Evolutionary conservation across 495 filamentous ascomycete genomes (phyloP).

Genomic region (Sordaria brevicollis): DNA sequence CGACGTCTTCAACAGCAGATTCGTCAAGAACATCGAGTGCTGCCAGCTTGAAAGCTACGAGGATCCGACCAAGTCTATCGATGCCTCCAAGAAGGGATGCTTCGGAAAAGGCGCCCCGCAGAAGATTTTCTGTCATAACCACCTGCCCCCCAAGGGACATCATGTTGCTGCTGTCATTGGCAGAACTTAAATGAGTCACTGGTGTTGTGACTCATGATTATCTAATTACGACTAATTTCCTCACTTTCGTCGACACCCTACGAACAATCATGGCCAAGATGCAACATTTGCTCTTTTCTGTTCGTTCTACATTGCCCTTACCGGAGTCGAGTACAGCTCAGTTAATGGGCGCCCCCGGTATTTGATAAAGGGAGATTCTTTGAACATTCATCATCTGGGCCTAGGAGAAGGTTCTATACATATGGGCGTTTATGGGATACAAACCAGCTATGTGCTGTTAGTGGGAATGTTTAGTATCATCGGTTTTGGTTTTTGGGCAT

Average conservation of each 20-base stretch:
- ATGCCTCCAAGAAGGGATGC: slow-evolving; percentile 40
- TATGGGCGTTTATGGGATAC: not conserved
- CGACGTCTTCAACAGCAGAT: slow-evolving; percentile 49
- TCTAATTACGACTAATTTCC: not conserved
- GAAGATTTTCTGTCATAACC: slow-evolving; percentile 41
- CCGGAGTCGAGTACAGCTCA: not conserved
- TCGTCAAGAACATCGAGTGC: slow-evolving; percentile 59
- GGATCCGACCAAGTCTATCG: slow-evolving; percentile 37
- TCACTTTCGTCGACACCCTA: not conserved
- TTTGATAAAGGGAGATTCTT: not conserved
- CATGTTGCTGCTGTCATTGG: not conserved
- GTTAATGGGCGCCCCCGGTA: not conserved
- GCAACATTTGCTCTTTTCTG: not conserved
- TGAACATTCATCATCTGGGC: not conserved
- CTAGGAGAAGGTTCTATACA: not conserved
- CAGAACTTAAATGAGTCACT: not conserved
- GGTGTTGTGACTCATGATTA: not conserved
- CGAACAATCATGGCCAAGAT: not conserved
- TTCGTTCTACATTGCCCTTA: not conserved
- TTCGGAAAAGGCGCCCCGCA: slow-evolving; percentile 26
- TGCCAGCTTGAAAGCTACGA: slow-evolving; percentile 55
- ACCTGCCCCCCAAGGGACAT: slow-evolving; percentile 32
- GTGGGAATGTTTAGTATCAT: not conserved
- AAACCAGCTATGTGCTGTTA: not conserved
- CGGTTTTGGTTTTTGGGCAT: not conserved